These are phyloP conservation scores for Tetragonia tetragonoides DNA, from an alignment of 148 eudicot species.

Conservation along the genomic window DNA sequence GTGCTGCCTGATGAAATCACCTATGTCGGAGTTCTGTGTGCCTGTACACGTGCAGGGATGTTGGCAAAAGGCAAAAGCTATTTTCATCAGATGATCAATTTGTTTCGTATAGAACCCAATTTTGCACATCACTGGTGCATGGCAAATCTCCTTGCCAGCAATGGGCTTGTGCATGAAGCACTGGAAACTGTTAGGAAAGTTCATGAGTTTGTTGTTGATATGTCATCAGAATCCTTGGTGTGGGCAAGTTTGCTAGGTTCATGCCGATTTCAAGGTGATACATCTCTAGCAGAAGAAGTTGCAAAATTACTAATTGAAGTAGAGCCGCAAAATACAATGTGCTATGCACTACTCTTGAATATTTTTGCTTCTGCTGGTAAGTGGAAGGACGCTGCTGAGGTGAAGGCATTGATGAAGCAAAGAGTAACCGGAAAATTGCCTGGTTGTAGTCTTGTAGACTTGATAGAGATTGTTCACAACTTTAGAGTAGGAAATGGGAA, in stretches of 20 bases:
- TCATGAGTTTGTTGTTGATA: slow-evolving; percentile 24
- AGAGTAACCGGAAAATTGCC: slow-evolving; percentile 14
- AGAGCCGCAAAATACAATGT: slow-evolving; percentile 53
- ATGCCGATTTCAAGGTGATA: slow-evolving; percentile 51
- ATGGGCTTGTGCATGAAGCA: slow-evolving; percentile 62
- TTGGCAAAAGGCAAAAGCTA: slow-evolving; percentile 54
- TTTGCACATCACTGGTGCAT: slow-evolving; percentile 83
- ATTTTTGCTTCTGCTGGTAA: slow-evolving; percentile 60
- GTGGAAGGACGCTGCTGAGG: slow-evolving; percentile 62
- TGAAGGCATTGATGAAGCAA: slow-evolving; percentile 49
- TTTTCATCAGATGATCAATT: slow-evolving; percentile 52
- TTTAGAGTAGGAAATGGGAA: slow-evolving; percentile 34
- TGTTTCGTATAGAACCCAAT: slow-evolving; percentile 53
- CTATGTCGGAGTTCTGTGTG: slow-evolving; percentile 65
- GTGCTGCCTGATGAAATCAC: slow-evolving; percentile 64
- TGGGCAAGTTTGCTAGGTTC: slow-evolving; percentile 60
- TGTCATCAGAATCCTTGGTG: slow-evolving; percentile 39
- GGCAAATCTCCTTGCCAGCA: slow-evolving; percentile 65
- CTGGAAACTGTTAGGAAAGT: slow-evolving; percentile 45
- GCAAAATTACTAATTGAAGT: slow-evolving; percentile 50
- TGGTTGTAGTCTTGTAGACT: slow-evolving; percentile 51
- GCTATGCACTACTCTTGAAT: slow-evolving; percentile 57
- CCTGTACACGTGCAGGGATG: slow-evolving; percentile 58
- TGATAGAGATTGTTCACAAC: slow-evolving; percentile 53
- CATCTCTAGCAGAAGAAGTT: slow-evolving; percentile 51